A percentile compares a stretch with the other conserved stretches of the same genome.
These are phyloP conservation scores for peach (Prunus persica) DNA, from an alignment of 306 rosid species.

Conservation along the genomic window Prunus_persica_NCBIv2 NC_034010.1:26446001-26446500, in stretches of 20 bases:
- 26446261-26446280: neutral
- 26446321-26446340: neutral
- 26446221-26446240: neutral
- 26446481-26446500: neutral
- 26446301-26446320: neutral
- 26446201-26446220: neutral
- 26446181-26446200: neutral
- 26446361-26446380: neutral
- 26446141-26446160: neutral
- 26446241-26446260: neutral
- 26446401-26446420: neutral
- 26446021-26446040: conserved; percentile 11
- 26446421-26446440: neutral
- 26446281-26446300: neutral
- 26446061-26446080: neutral
- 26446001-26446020: conserved; percentile 14
- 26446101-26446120: neutral
- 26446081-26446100: neutral
- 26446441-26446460: neutral
- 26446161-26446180: neutral
- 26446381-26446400: neutral
- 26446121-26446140: neutral
- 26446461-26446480: neutral
- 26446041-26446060: neutral
- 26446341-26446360: neutral